Percentiles rank a stretch among this genome's conserved stretches.
Conservation (phyloP, 192 early-diverging fungal species). For the Mortierella alpina region DNA sequence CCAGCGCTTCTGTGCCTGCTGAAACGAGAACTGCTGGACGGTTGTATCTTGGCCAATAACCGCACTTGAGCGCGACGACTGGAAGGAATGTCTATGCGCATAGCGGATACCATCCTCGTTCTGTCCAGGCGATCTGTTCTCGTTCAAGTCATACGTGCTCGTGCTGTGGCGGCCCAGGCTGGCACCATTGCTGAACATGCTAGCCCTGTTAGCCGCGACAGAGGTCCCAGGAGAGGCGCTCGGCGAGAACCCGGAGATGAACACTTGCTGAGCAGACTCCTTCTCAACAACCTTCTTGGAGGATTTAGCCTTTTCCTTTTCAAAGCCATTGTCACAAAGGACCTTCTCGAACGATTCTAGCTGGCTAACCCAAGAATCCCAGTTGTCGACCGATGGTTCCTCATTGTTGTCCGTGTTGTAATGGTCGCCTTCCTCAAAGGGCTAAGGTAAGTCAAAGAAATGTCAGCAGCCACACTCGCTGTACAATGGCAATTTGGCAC, state of each 20-base stretch:
- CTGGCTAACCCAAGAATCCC: conserved; percentile 54
- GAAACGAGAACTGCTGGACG: conserved; percentile 22
- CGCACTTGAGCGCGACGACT: conserved; percentile 21
- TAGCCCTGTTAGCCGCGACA: conserved; percentile 15
- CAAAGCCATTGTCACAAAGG: conserved; percentile 36
- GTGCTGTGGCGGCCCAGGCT: conserved; percentile 3
- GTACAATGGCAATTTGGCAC: too few species aligned
- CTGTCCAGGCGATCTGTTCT: not conserved
- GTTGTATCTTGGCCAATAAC: conserved; percentile 10
- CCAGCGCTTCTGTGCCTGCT: conserved; percentile 45
- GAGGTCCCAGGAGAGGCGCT: conserved; percentile 15
- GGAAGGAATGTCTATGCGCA: conserved; percentile 12
- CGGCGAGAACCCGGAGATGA: not conserved
- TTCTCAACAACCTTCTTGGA: conserved; percentile 10
- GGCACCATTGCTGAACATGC: conserved; percentile 18
- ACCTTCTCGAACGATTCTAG: conserved; percentile 52
- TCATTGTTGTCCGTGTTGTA: conserved; percentile 6
- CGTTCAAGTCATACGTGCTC: not conserved
- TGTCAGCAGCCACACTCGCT: not conserved
- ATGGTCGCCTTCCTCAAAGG: conserved; percentile 19
- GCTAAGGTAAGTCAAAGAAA: conserved; percentile 12
- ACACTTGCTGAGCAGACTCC: not conserved
- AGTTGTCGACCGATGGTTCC: conserved; percentile 28
- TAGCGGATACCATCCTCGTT: not conserved
- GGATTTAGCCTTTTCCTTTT: conserved; percentile 28